Conservation (phyloP, 805 yeast genomes). For the Saccharomycopsis vini region DNA sequence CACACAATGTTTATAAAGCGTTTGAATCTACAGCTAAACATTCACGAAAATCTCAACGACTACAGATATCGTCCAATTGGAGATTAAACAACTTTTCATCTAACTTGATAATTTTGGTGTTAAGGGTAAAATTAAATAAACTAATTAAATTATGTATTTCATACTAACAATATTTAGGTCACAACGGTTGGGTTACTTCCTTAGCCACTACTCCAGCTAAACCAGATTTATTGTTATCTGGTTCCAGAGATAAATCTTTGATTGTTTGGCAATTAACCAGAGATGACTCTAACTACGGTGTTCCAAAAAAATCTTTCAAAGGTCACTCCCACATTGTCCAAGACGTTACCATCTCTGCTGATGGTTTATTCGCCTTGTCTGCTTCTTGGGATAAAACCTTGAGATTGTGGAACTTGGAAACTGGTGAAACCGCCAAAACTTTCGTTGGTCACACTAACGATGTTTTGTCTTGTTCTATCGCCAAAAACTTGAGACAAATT, state of each 20-base stretch:
- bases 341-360: conserved; percentile 96
- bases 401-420: conserved; percentile 94
- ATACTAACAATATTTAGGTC: conserved; percentile 33
- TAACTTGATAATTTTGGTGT: no score
- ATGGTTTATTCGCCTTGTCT: conserved; percentile 95
- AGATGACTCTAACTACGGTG: conserved; percentile 96
- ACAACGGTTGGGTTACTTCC: conserved; percentile 96
- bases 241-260: conserved; percentile 97
- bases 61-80: no score
- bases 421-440: conserved; percentile 90
- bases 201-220: conserved; percentile 95
- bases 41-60: no score
- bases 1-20: no score
- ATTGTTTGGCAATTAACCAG: conserved; percentile 97
- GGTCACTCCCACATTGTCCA: conserved; percentile 99
- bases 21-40: no score
- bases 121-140: no score
- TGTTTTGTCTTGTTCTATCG: conserved; percentile 93
- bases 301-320: conserved; percentile 91
- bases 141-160: no score
- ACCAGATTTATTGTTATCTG: conserved; percentile 97
- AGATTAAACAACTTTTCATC: no score
- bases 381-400: conserved; percentile 99
- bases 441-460: conserved; percentile 98
- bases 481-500: conserved; percentile 94